Evolutionary conservation across 1,139 yeast species (phyloP).

Genomic region (Magnusiomyces ingens): DNA sequence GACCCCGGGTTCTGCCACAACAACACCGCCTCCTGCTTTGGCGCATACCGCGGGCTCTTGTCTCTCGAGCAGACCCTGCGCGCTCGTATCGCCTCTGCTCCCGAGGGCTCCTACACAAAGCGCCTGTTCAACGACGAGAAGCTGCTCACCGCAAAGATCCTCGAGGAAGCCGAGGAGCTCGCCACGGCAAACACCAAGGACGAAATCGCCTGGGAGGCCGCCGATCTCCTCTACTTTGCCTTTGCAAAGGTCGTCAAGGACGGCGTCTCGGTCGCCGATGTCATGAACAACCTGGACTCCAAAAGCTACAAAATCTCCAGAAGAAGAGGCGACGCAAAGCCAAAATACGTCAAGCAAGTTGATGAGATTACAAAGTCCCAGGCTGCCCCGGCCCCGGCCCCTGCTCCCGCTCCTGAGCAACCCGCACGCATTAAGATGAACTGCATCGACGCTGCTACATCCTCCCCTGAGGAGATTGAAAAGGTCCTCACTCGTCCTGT

Average conservation of each 20-base stretch:
- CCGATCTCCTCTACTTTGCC: constrained; percentile 88
- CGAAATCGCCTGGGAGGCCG: constrained; percentile 96
- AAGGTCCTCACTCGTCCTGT: constrained; percentile 78
- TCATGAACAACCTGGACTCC: constrained; percentile 75
- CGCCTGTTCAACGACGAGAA: constrained; percentile 74
- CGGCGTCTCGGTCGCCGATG: constrained; percentile 73
- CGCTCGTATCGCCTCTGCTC: constrained; percentile 50
- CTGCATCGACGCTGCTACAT: constrained; percentile 47
- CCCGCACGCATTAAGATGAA: constrained; percentile 50
- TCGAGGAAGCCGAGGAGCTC: constrained; percentile 94
- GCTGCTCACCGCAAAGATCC: constrained; percentile 75
- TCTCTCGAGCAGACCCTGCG: constrained; percentile 61
- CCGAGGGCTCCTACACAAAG: constrained; percentile 87
- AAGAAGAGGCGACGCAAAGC: constrained; percentile 94
- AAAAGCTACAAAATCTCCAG: constrained; percentile 83
- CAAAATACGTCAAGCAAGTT: constrained; percentile 46
- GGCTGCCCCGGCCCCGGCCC: constrained; percentile 14
- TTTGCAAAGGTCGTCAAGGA: constrained; percentile 76
- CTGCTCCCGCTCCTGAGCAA: constrained; percentile 19
- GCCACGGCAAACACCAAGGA: constrained; percentile 65
- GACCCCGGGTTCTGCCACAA: constrained; percentile 93
- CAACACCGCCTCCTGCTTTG: constrained; percentile 75
- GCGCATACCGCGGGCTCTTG: constrained; percentile 47
- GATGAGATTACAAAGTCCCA: constrained; percentile 21
- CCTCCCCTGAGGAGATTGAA: constrained; percentile 41